Conservation (phyloP, 2,329 filamentous ascomycete genomes). For the Pyrenochaeta sp. region DNA sequence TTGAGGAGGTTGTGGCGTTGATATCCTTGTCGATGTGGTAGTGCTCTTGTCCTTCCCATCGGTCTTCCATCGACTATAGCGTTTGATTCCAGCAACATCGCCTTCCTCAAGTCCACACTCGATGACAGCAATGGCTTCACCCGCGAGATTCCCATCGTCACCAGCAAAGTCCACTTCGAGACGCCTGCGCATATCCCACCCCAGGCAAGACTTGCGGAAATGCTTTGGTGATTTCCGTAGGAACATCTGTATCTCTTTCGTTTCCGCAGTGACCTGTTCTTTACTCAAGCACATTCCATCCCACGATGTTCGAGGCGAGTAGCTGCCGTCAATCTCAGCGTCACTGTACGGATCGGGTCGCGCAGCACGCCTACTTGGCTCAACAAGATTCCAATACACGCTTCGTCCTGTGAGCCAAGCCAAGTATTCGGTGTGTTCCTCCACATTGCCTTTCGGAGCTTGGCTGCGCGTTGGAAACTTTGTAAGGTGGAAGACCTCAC, state of each 20-base stretch:
- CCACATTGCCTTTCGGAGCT: constrained; percentile 54
- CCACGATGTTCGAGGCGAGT: constrained; percentile 81
- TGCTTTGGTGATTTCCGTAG: constrained; percentile 75
- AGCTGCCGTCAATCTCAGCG: constrained; percentile 70
- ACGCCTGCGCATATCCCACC: constrained; percentile 90
- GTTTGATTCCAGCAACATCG: constrained; percentile 59
- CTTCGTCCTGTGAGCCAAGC: constrained; percentile 84
- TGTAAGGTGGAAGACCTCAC: constrained; percentile 86
- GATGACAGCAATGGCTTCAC: constrained; percentile 79
- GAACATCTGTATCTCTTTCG: constrained; percentile 80
- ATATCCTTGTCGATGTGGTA: constrained; percentile 20
- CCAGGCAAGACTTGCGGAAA: constrained; percentile 78
- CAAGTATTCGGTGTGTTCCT: constrained; percentile 65
- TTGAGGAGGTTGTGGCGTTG: constrained; percentile 24
- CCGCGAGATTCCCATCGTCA: constrained; percentile 77
- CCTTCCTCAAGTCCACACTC: constrained; percentile 73
- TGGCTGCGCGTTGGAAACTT: constrained; percentile 69
- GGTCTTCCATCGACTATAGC: constrained; percentile 64
- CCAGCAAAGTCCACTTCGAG: constrained; percentile 89
- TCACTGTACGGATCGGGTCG: constrained; percentile 76
- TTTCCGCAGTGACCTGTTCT: constrained; percentile 77
- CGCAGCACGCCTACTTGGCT: constrained; percentile 76
- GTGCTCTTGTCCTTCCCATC: constrained; percentile 36
- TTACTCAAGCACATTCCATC: constrained; percentile 74
- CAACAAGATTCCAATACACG: constrained; percentile 81